A percentile compares a stretch with the other conserved stretches of the same genome.
phyloP scores from a whole-genome alignment of 2,329 filamentous ascomycete species.

The Pseudocercospora macadamiae region DNA sequence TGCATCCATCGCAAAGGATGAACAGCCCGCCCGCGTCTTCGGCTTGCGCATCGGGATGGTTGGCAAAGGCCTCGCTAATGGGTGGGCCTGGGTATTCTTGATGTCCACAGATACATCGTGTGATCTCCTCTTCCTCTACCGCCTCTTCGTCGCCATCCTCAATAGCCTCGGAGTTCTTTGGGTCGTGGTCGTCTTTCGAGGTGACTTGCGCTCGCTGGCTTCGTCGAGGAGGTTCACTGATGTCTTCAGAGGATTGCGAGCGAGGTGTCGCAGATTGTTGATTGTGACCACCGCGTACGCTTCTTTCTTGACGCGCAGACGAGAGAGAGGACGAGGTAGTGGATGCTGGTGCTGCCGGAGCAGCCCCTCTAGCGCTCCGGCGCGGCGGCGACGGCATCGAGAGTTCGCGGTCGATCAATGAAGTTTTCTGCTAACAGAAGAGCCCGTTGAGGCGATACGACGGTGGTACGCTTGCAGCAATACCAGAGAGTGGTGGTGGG shows the following conservation, averaged over 20 bases:
- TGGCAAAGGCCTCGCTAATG: constrained; percentile 54
- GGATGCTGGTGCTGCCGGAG: constrained; percentile 65
- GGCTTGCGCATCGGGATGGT: constrained; percentile 60
- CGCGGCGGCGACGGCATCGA: constrained; percentile 51
- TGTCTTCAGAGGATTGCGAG: constrained; percentile 71
- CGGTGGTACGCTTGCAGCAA: background rate
- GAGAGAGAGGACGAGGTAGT: constrained; percentile 72
- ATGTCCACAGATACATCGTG: constrained; percentile 90
- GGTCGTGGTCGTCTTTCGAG: constrained; percentile 57
- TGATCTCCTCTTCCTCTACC: constrained; percentile 84
- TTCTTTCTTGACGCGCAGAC: constrained; percentile 73
- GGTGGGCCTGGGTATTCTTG: constrained; percentile 90
- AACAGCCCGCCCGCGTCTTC: constrained; percentile 94
- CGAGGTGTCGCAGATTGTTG: constrained; percentile 74
- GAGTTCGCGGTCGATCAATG: background rate
- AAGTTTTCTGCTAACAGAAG: background rate
- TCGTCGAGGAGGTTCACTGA: constrained; percentile 71
- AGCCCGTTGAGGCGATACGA: background rate
- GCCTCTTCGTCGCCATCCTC: constrained; percentile 62
- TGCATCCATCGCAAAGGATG: constrained; percentile 96
- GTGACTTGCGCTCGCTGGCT: constrained; percentile 76
- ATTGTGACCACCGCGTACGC: constrained; percentile 71
- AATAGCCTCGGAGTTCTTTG: constrained; percentile 42
- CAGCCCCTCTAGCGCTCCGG: constrained; percentile 76
- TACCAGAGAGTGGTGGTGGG: background rate